Evolutionary conservation across 805 yeast genomes (phyloP).

Genomic region (Saccharomycopsis synnaedendra): DNA sequence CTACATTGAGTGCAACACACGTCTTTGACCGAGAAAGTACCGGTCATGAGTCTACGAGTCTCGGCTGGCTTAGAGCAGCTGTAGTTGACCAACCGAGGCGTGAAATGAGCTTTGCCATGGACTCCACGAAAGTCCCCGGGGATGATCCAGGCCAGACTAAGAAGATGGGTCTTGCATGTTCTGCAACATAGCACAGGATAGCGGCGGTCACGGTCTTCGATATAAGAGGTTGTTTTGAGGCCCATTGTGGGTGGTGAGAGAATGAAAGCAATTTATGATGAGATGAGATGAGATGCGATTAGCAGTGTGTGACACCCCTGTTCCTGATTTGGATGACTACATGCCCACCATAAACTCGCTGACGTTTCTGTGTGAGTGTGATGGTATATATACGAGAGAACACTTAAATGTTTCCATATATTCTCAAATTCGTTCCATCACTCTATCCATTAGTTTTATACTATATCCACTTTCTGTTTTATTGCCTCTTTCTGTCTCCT

Average conservation of each 20-base stretch:
- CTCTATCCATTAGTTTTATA: too few relatives aligned
- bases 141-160: slow-evolving; percentile 15
- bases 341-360: too few relatives aligned
- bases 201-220: slow-evolving; percentile 9
- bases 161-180: slow-evolving; percentile 9
- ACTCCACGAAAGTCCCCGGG: slow-evolving; percentile 14
- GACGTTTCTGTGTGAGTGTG: too few relatives aligned
- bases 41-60: slow-evolving; percentile 44
- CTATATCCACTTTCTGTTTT: too few relatives aligned
- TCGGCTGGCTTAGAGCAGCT: slow-evolving; percentile 19
- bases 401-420: too few relatives aligned
- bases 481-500: too few relatives aligned
- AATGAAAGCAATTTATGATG: neutral
- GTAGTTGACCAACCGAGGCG: slow-evolving; percentile 7
- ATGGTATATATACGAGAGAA: too few relatives aligned
- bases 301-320: too few relatives aligned
- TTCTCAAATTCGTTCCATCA: too few relatives aligned
- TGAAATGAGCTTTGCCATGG: slow-evolving; percentile 14
- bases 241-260: slow-evolving; percentile 10
- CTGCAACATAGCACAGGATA: slow-evolving; percentile 9
- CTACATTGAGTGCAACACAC: slow-evolving; percentile 45
- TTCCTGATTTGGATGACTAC: too few relatives aligned
- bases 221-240: slow-evolving; percentile 9
- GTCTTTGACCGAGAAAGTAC: slow-evolving; percentile 45
- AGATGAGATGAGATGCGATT: too few relatives aligned